A percentile compares a stretch with the other conserved stretches of the same genome.
phyloP scores from a whole-genome alignment of 2,329 filamentous ascomycete species.

The Dothidotthia symphoricarpi region DNA sequence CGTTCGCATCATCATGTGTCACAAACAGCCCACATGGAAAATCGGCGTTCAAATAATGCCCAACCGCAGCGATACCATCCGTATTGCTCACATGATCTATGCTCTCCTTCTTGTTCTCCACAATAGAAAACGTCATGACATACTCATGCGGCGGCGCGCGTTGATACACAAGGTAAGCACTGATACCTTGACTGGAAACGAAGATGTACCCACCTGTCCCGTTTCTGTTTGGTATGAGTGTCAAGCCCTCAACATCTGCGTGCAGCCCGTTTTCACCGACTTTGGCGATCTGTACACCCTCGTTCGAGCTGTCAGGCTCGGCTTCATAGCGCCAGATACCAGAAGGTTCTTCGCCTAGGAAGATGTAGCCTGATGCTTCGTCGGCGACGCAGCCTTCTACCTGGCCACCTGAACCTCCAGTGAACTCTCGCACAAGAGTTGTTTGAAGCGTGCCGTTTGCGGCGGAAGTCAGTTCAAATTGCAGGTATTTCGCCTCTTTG shows the following conservation, averaged over 20 bases:
- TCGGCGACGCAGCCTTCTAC: slow-evolving; percentile 57
- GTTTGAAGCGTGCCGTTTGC: slow-evolving; percentile 47
- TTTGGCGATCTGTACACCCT: slow-evolving; percentile 39
- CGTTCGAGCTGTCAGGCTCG: slow-evolving; percentile 47
- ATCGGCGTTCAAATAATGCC: slow-evolving; percentile 43
- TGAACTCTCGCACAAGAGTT: slow-evolving; percentile 52
- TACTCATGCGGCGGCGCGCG: slow-evolving; percentile 52
- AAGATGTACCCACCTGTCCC: slow-evolving; percentile 51
- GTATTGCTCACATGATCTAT: slow-evolving; percentile 56
- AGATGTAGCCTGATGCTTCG: slow-evolving; percentile 52
- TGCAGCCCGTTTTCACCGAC: slow-evolving; percentile 49
- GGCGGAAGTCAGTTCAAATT: slow-evolving; percentile 50
- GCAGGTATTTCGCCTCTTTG: slow-evolving; percentile 55
- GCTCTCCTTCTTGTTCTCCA: slow-evolving; percentile 42
- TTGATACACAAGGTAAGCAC: slow-evolving; percentile 53
- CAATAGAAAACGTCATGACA: slow-evolving; percentile 52
- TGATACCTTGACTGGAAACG: slow-evolving; percentile 55
- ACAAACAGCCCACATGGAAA: slow-evolving; percentile 48
- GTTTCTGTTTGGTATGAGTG: slow-evolving; percentile 49
- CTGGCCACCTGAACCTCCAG: slow-evolving; percentile 53
- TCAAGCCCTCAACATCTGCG: slow-evolving; percentile 57
- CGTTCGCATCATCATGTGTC: slow-evolving; percentile 56
- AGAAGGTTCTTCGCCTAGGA: slow-evolving; percentile 54
- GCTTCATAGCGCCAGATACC: slow-evolving; percentile 55
- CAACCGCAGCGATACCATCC: slow-evolving; percentile 53